These are phyloP conservation scores for Mycocalia duriaeana DNA, from an alignment of 1,284 basidiomycete species.

Conservation along the genomic window DNA sequence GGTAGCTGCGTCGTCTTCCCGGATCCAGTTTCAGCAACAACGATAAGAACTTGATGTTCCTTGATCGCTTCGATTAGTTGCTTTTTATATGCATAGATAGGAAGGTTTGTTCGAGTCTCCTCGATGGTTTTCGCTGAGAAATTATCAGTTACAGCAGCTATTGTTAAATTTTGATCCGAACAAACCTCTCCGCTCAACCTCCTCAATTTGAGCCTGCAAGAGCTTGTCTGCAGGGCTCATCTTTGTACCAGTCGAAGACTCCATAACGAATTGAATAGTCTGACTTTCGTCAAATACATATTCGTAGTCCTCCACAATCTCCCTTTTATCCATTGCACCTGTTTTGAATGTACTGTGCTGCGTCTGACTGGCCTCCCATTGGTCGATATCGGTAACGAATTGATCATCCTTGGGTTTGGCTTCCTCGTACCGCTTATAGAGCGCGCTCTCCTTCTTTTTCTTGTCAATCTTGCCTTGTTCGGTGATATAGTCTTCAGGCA, in stretches of 20 bases:
- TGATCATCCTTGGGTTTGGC: conserved; percentile 84
- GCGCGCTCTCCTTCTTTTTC: conserved; percentile 90
- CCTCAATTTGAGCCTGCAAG: conserved; percentile 85
- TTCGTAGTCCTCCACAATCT: conserved; percentile 83
- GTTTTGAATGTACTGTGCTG: conserved; percentile 84
- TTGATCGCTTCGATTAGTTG: conserved; percentile 85
- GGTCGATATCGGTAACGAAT: conserved; percentile 94
- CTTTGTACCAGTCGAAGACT: conserved; percentile 67
- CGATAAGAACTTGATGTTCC: conserved; percentile 88
- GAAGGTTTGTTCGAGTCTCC: conserved; percentile 86
- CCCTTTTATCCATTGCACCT: conserved; percentile 84
- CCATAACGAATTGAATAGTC: conserved; percentile 94
- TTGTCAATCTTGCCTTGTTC: conserved; percentile 98
- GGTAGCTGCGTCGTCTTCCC: conserved; percentile 99
- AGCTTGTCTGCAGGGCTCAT: conserved; percentile 87
- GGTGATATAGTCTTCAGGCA: conserved; percentile 96
- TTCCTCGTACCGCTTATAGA: conserved; percentile 95
- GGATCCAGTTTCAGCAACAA: conserved; percentile 91
- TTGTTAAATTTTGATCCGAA: conserved; percentile 9
- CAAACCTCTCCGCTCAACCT: conserved; percentile 85
- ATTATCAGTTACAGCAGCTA: not conserved
- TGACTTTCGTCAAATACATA: conserved; percentile 98
- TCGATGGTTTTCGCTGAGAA: conserved; percentile 77
- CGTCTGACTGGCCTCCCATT: conserved; percentile 93
- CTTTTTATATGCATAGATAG: conserved; percentile 85